A percentile compares a stretch with the other conserved stretches of the same genome.
These are phyloP conservation scores for Cephaloascus albidus DNA, from an alignment of 805 yeast species.

Conservation along the genomic window DNA sequence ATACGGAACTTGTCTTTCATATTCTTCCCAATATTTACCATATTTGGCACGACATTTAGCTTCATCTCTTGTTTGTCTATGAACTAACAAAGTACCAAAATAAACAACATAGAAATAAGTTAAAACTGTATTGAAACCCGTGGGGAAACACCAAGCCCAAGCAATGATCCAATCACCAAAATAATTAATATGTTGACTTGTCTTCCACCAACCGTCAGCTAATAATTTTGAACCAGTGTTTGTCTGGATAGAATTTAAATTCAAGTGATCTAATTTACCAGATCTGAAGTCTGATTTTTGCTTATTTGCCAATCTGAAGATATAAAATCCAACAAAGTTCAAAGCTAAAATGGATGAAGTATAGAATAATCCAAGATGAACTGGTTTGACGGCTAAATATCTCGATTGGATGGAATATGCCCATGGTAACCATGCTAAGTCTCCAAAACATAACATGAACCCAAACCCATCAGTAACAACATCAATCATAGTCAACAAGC, in stretches of 20 bases:
- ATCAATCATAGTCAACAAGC: slow-evolving; percentile 90
- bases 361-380: slow-evolving; percentile 38
- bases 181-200: slow-evolving; percentile 88
- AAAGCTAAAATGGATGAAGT: slow-evolving; percentile 31
- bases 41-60: slow-evolving; percentile 82
- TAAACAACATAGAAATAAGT: slow-evolving; percentile 84
- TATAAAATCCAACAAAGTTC: slow-evolving; percentile 59
- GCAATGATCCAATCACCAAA: slow-evolving; percentile 94
- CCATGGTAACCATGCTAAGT: slow-evolving; percentile 86
- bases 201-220: slow-evolving; percentile 94
- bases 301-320: slow-evolving; percentile 76
- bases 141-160: slow-evolving; percentile 85
- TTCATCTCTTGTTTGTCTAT: slow-evolving; percentile 88
- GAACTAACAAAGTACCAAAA: slow-evolving; percentile 74
- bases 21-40: slow-evolving; percentile 78
- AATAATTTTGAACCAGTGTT: slow-evolving; percentile 71
- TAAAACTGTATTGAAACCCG: slow-evolving; percentile 72
- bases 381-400: slow-evolving; percentile 58
- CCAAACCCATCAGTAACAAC: slow-evolving; percentile 96
- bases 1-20: slow-evolving; percentile 75
- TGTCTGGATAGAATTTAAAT: slow-evolving; percentile 52
- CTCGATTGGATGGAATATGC: slow-evolving; percentile 83
- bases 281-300: slow-evolving; percentile 80
- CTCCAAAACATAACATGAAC: slow-evolving; percentile 93
- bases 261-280: slow-evolving; percentile 63